Evolutionary conservation across 306 rosid species (phyloP), one percentile per base, ranked within the genome.

Genomic region (Heteromeles arbutifolia): DNA sequence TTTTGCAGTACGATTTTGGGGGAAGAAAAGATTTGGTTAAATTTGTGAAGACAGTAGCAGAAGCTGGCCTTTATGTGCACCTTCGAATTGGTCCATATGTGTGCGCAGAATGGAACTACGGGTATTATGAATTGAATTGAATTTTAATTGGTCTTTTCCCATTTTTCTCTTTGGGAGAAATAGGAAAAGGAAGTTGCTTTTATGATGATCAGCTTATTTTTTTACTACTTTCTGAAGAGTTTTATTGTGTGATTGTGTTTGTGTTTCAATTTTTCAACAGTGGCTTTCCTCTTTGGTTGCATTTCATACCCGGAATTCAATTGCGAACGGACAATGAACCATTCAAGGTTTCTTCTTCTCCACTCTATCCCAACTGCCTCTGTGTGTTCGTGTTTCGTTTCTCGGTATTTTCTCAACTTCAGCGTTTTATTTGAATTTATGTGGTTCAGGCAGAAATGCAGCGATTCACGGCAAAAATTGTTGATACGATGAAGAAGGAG

Each of bases 21-120:
- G 97, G 97, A 52, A 79, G 93, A 53, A 88, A 82, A 8, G 97
- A 95, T 84, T 78, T 95, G 80, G 93, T 87, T 28, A 74, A 86
- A 78, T 95, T 95, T 74, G 86, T 95, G 80, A 95, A 92, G 83
- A 61, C 86, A 44, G 96, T 90, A 9, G 97, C 87, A 69, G 96
- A 83, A 32, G 97, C 93, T 26, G 98, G 96, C 32, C 85, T 92
- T 13, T 92, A 90, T 74, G 92, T 85, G 72, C 96, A 88, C 86
- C 95, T 95, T 14, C 91, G 98, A 70, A 92, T 95, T 77, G 98
- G 98, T 66, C 98, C 98, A 15, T 95, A 95, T 15, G 98, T 78
- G 2, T 95, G 98, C 69, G 98, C 98, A 11, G 98, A 95, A 81
- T 95, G 98, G 98, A 95, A 95, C 85, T 95, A 92, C 3, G 98